Evolutionary conservation across 2,329 filamentous ascomycete genomes (phyloP).

Genomic region (Magnaporthiopsis rhizophila): DNA sequence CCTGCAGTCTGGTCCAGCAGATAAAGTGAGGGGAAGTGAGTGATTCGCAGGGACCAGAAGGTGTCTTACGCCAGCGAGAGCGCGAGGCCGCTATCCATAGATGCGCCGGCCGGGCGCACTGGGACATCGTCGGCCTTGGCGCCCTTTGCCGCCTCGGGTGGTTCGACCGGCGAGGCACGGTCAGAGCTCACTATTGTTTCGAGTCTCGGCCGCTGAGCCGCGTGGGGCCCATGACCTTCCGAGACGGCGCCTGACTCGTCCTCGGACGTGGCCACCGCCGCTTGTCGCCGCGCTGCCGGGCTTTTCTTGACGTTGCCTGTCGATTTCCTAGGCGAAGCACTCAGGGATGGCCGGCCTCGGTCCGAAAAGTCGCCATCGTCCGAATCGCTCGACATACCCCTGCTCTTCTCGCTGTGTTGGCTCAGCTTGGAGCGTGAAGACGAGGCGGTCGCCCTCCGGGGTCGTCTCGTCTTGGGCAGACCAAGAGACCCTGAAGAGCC

Average conservation of each 20-base stretch:
- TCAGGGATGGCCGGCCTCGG: background rate
- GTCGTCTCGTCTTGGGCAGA: constrained; percentile 9
- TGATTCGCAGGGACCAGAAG: no score
- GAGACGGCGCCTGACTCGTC: constrained; percentile 18
- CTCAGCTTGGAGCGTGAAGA: constrained; percentile 18
- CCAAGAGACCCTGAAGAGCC: constrained; percentile 2
- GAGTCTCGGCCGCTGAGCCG: constrained; percentile 34
- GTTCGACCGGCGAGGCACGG: background rate
- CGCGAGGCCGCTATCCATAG: constrained; percentile 21
- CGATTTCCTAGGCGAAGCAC: constrained; percentile 1
- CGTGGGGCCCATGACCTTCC: constrained; percentile 20
- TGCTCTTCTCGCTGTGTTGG: constrained; percentile 17
- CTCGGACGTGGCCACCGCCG: constrained; percentile 16
- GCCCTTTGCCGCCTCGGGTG: background rate
- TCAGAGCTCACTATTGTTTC: constrained; percentile 39
- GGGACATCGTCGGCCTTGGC: background rate
- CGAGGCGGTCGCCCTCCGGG: constrained; percentile 14
- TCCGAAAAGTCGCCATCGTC: constrained; percentile 9
- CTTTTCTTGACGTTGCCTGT: constrained; percentile 10
- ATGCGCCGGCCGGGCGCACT: constrained; percentile 14
- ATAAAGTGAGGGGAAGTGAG: background rate
- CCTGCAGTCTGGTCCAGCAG: constrained; percentile 7
- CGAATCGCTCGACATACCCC: constrained; percentile 12
- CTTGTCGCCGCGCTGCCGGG: constrained; percentile 10
- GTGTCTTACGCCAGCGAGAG: constrained; percentile 10